A percentile compares a stretch with the other conserved stretches of the same genome.
Conservation (phyloP, 441 rosid genomes). For the Omphalea diandra region DNA sequence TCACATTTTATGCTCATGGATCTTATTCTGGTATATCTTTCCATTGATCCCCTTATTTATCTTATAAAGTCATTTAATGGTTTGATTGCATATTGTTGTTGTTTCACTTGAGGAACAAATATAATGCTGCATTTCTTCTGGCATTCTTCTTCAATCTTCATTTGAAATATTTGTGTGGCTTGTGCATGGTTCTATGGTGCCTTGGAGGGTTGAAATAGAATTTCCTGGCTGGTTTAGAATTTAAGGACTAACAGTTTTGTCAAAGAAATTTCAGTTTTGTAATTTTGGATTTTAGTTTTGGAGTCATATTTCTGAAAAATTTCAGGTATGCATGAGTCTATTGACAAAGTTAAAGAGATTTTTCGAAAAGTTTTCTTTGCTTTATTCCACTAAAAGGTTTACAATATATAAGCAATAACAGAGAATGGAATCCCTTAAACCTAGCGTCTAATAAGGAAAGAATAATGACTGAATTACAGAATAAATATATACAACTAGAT, state of each 20-base stretch:
- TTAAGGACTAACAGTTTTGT: not conserved
- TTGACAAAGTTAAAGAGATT: too few species aligned
- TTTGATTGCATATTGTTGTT: not conserved
- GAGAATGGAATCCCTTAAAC: too few species aligned
- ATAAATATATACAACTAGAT: too few species aligned
- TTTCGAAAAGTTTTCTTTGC: too few species aligned
- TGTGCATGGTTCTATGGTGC: not conserved
- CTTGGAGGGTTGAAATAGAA: not conserved
- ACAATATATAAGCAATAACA: too few species aligned
- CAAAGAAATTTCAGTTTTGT: not conserved
- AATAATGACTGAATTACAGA: too few species aligned
- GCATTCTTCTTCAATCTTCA: not conserved
- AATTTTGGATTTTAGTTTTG: conserved; percentile 5
- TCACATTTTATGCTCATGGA: conserved; percentile 77
- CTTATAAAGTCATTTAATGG: not conserved
- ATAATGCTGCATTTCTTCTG: conserved; percentile 14
- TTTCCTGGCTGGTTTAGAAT: not conserved
- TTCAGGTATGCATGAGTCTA: not conserved
- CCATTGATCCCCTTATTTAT: conserved; percentile 17
- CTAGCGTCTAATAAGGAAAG: too few species aligned
- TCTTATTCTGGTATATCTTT: conserved; percentile 65
- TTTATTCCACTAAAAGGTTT: too few species aligned
- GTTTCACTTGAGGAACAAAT: not conserved
- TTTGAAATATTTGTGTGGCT: not conserved
- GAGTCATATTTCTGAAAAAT: conserved; percentile 4